Percentiles rank a stretch among this genome's conserved stretches.
These are phyloP conservation scores for Populus davidiana DNA, from an alignment of 345 rosid species.

Conservation along the genomic window DNA sequence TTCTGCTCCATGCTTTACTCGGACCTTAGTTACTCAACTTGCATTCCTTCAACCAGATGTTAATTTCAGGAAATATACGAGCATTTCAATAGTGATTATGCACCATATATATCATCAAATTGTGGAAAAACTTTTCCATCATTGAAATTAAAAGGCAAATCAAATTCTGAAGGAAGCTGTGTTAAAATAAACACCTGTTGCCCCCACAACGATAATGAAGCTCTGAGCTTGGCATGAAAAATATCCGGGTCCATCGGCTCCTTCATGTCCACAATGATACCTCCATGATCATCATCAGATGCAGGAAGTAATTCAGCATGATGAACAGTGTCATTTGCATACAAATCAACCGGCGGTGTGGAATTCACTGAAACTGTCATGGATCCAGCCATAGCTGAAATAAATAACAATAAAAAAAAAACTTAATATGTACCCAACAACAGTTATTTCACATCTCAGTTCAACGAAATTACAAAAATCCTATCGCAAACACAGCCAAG, in stretches of 20 bases:
- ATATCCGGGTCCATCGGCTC: conserved; percentile 42
- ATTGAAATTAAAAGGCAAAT: too few species aligned
- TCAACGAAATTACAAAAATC: not conserved
- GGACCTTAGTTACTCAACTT: too few species aligned
- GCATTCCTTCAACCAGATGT: too few species aligned
- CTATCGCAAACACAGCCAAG: too few species aligned
- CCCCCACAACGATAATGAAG: conserved; percentile 50
- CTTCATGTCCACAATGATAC: conserved; percentile 56
- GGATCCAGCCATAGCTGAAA: conserved; percentile 4
- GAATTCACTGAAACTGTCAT: conserved; percentile 15
- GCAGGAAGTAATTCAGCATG: conserved; percentile 39
- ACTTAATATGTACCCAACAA: too few species aligned
- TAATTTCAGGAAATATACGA: too few species aligned
- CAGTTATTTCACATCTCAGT: not conserved
- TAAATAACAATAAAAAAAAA: not conserved
- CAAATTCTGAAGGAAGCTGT: too few species aligned
- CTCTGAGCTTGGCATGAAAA: conserved; percentile 39
- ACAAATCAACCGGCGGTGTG: not conserved
- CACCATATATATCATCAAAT: too few species aligned
- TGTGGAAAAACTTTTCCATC: too few species aligned
- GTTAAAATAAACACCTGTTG: conserved; percentile 37
- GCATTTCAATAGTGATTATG: too few species aligned
- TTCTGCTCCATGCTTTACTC: too few species aligned
- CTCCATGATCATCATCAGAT: conserved; percentile 48
- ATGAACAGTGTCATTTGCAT: conserved; percentile 30